These are phyloP conservation scores for Annona squamosa DNA, from an alignment of 164 flowering plant species.

Conservation along the genomic window DNA sequence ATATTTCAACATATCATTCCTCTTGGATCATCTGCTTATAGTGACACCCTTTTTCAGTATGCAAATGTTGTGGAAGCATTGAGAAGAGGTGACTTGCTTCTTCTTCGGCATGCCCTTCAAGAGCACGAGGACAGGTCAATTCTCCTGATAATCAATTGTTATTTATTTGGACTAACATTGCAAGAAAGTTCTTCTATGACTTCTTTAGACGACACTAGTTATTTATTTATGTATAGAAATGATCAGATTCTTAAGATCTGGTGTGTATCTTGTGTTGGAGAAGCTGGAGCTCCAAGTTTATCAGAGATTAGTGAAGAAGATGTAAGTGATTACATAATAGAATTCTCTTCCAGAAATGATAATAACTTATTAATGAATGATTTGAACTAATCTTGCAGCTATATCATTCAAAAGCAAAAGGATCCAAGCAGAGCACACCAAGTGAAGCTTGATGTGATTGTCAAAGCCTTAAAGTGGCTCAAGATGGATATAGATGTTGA, in stretches of 20 bases:
- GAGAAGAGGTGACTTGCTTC: constrained; percentile 85
- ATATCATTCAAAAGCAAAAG: constrained; percentile 80
- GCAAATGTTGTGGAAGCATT: constrained; percentile 59
- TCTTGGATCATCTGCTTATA: not conserved
- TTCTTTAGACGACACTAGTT: not conserved
- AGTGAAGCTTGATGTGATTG: constrained; percentile 80
- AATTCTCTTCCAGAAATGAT: not conserved
- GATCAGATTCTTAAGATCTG: constrained; percentile 83
- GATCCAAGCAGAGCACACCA: constrained; percentile 94
- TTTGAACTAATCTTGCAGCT: constrained; percentile 31
- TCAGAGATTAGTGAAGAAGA: constrained; percentile 87
- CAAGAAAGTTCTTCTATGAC: not conserved
- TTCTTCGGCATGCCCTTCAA: constrained; percentile 77
- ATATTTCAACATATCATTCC: not conserved
- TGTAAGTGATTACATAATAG: constrained; percentile 39
- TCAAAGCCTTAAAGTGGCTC: constrained; percentile 89
- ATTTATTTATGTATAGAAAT: not conserved
- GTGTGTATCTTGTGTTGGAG: constrained; percentile 95
- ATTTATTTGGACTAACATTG: not conserved
- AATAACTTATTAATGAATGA: not conserved
- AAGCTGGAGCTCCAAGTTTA: constrained; percentile 97
- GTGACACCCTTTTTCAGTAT: constrained; percentile 40
- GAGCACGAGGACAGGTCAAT: constrained; percentile 80
- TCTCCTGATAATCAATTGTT: not conserved
- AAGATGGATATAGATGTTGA: constrained; percentile 93